These are phyloP conservation scores for Friedmanniomyces simplex DNA, from an alignment of 495 filamentous ascomycete genomes.

Conservation along the genomic window DNA sequence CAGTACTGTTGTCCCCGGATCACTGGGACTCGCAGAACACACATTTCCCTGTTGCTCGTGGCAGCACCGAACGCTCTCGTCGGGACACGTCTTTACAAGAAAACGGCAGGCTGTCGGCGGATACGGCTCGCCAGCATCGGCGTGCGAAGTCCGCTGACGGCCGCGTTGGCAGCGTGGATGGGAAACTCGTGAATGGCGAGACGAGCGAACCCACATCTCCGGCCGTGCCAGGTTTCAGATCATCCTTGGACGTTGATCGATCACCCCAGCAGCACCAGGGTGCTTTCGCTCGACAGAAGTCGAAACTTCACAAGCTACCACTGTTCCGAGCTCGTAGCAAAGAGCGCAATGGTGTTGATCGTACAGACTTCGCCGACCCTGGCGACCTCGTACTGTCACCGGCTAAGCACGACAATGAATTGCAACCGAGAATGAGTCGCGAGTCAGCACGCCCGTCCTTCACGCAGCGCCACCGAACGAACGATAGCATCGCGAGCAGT, in stretches of 20 bases:
- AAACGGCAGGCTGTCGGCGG: slow-evolving; percentile 4
- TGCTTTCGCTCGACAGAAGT: slow-evolving; percentile 9
- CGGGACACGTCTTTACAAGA: neutral
- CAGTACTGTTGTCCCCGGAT: slow-evolving; percentile 25
- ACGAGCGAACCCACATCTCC: neutral
- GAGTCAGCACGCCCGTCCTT: slow-evolving; percentile 5
- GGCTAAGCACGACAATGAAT: neutral
- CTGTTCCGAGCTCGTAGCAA: slow-evolving; percentile 25
- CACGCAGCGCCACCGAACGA: slow-evolving; percentile 9
- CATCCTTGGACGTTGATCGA: neutral
- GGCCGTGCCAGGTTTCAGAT: neutral
- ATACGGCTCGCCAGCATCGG: slow-evolving; percentile 8
- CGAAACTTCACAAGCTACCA: slow-evolving; percentile 22
- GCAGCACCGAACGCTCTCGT: neutral
- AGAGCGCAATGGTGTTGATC: slow-evolving; percentile 22
- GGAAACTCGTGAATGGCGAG: neutral
- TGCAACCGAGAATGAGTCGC: slow-evolving; percentile 6
- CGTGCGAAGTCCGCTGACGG: slow-evolving; percentile 21
- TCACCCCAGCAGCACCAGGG: neutral
- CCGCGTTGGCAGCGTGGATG: slow-evolving; percentile 1
- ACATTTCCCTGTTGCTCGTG: neutral
- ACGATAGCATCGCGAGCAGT: slow-evolving; percentile 7
- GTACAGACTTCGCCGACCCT: slow-evolving; percentile 21
- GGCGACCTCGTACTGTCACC: neutral
- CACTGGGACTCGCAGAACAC: slow-evolving; percentile 29